Evolutionary conservation across 2,329 filamentous ascomycete species (phyloP), one percentile per base, ranked within the genome.

Genomic region (Pseudogymnoascus sp.): DNA sequence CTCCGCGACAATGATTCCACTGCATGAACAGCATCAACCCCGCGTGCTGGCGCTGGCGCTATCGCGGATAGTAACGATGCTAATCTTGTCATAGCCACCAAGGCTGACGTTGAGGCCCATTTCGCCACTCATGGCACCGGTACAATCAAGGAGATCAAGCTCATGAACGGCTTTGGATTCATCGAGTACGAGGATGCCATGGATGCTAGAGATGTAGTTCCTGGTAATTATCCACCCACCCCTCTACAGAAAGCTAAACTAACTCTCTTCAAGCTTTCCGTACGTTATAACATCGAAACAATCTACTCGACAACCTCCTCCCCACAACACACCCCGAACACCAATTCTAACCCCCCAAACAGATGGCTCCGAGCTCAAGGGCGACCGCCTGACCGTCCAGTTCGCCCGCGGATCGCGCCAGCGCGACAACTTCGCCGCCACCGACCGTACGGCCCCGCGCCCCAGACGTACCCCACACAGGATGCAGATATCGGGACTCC

Each of bases 121-220:
- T 99, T 99, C 80, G 88, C 88, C 76, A 91, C 87, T 73, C 92
- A 97, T 86, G 94, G 93, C 75, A 93, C 92, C 70, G 94, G 94
- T 76, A 92, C 96, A 76, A 97, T 99, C 75, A 94, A 90, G 69
- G 94, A 99, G 81, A 93, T 99, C 80, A 99, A 99, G 82, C 86
- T 99, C 67, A 99, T 99, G 94, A 97, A 96, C 75, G 94, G 94
- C 73, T 99, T 99, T 75, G 94, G 94, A 75, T 99, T 99, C 82
- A 96, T 99, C 75, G 94, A 99, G 78, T 99, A 97, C 79, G 95
- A 97, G 78, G 94, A 97, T 80, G 87, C 92, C 64, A 91, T 97
- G 89, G 94, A 99, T 80, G 94, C 94, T 69, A 90, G 93, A 74
- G 94, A 99, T 79, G 92, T 99, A 67, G 94, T 99, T 73, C 94